Evolutionary conservation across 306 rosid species (phyloP).

Genomic region (Lablab purpureus): DNA sequence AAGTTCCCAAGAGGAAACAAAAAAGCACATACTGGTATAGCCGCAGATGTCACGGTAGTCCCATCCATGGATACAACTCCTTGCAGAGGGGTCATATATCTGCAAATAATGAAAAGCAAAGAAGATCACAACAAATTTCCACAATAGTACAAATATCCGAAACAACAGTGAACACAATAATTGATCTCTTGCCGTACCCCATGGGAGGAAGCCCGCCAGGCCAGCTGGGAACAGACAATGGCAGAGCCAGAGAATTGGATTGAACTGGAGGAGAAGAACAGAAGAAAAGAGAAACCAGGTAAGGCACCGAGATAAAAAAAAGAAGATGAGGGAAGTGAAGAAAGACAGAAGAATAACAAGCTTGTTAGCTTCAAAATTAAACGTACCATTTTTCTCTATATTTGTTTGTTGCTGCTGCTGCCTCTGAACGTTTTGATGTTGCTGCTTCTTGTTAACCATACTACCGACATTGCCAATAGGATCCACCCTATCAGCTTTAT

Average conservation of each 20-base stretch:
- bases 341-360: not conserved
- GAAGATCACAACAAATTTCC: constrained; percentile 48
- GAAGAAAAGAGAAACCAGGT: constrained; percentile 32
- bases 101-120: constrained; percentile 58
- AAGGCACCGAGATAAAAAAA: constrained; percentile 21
- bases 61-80: constrained; percentile 97
- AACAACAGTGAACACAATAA: constrained; percentile 31
- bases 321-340: not conserved
- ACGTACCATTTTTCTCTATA: constrained; percentile 70
- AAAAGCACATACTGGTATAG: constrained; percentile 64
- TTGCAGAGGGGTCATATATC: constrained; percentile 91
- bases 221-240: constrained; percentile 85
- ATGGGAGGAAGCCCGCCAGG: constrained; percentile 85
- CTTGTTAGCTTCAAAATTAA: not conserved
- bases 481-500: constrained; percentile 71
- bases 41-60: constrained; percentile 71
- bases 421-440: constrained; percentile 54
- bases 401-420: constrained; percentile 52
- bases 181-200: constrained; percentile 73
- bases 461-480: constrained; percentile 46
- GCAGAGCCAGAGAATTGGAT: constrained; percentile 71
- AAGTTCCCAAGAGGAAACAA: not conserved
- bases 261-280: constrained; percentile 52
- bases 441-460: constrained; percentile 59
- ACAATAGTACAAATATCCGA: constrained; percentile 4